A percentile compares a stretch with the other conserved stretches of the same genome.
phyloP scores from a whole-genome alignment of 1,284 basidiomycete genomes.

The Cryptococcus floricola region DNA sequence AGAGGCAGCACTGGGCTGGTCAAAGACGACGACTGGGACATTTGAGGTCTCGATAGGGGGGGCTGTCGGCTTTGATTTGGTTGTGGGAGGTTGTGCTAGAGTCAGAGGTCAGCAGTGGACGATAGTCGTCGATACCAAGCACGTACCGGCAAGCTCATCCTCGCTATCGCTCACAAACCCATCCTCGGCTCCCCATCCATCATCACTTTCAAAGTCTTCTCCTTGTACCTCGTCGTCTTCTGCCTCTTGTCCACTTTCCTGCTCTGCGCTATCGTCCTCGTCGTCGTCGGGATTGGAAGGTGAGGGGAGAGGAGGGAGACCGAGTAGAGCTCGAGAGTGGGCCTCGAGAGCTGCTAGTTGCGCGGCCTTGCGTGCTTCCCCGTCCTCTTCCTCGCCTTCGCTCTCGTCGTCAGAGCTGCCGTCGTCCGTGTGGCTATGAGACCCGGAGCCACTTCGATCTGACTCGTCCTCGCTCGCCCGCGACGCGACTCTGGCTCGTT shows the following conservation, averaged over 20 bases:
- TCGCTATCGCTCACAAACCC: constrained; percentile 40
- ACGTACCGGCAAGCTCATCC: constrained; percentile 25
- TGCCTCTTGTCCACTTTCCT: constrained; percentile 14
- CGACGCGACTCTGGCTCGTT: no score
- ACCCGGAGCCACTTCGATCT: no score
- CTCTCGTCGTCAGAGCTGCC: background rate
- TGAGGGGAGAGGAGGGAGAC: constrained; percentile 15
- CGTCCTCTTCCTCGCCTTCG: constrained; percentile 17
- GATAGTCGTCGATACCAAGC: background rate
- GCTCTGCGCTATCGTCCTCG: constrained; percentile 15
- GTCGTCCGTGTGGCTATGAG: background rate
- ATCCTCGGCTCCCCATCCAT: constrained; percentile 42
- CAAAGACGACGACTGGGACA: constrained; percentile 46
- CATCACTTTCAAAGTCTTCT: constrained; percentile 35
- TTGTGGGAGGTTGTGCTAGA: no score
- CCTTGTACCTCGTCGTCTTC: constrained; percentile 25
- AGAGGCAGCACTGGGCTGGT: constrained; percentile 5
- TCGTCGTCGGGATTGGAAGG: constrained; percentile 15
- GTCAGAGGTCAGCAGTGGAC: background rate
- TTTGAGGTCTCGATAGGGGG: background rate
- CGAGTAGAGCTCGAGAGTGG: constrained; percentile 43
- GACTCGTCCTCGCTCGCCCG: no score
- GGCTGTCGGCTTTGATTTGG: background rate
- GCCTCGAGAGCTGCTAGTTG: constrained; percentile 48
- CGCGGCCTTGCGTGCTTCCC: constrained; percentile 22